Evolutionary conservation across 768 basidiomycete species (phyloP).

Genomic region (Lactarius pseudohatsudake): DNA sequence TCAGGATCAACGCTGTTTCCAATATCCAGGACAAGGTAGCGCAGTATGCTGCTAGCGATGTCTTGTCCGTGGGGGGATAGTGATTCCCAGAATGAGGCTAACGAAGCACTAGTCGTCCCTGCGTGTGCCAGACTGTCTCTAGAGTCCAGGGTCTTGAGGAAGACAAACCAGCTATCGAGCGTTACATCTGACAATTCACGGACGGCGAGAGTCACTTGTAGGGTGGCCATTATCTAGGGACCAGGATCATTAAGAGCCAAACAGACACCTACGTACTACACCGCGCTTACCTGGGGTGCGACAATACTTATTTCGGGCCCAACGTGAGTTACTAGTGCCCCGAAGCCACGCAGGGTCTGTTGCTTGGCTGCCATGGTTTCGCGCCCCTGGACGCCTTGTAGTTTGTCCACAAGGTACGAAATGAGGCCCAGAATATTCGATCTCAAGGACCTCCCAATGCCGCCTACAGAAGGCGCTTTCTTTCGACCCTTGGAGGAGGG

Average conservation of each 20-base stretch:
- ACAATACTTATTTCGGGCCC: constrained; percentile 72
- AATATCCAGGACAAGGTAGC: constrained; percentile 67
- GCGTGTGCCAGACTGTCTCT: constrained; percentile 80
- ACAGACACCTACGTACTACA: constrained; percentile 9
- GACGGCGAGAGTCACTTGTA: constrained; percentile 84
- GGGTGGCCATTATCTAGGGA: constrained; percentile 87
- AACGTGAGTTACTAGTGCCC: constrained; percentile 65
- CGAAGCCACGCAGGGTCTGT: constrained; percentile 77
- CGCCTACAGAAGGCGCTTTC: constrained; percentile 35
- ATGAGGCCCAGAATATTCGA: constrained; percentile 82
- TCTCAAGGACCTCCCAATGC: constrained; percentile 63
- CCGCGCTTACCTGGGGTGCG: constrained; percentile 72
- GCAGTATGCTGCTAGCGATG: constrained; percentile 58
- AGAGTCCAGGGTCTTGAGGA: constrained; percentile 65
- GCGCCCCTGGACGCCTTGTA: constrained; percentile 83
- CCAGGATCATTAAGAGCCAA: constrained; percentile 17
- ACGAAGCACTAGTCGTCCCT: constrained; percentile 82
- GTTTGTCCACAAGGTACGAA: constrained; percentile 77
- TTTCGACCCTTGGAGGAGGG: constrained; percentile 34
- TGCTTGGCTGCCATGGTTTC: constrained; percentile 66
- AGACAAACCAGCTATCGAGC: constrained; percentile 75
- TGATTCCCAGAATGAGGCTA: constrained; percentile 73
- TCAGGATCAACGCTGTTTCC: constrained; percentile 48
- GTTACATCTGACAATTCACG: constrained; percentile 76
- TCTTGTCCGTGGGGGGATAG: constrained; percentile 54